A percentile compares a stretch with the other conserved stretches of the same genome.
These are phyloP conservation scores for Hemisphaericaspora lyxosophila DNA, from an alignment of 1,139 yeast species.

Conservation along the genomic window DNA sequence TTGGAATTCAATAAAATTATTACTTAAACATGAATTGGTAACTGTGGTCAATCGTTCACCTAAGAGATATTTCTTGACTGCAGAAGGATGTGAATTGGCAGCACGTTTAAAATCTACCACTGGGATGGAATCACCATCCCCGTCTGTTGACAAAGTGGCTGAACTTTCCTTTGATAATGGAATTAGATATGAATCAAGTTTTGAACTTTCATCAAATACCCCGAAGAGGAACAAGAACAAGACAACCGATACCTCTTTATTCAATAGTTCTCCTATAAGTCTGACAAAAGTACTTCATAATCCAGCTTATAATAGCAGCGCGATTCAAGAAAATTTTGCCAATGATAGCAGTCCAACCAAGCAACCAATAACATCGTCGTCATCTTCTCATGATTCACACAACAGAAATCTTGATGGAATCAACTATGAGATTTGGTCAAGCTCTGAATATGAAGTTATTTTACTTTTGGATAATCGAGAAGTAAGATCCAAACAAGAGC, in stretches of 20 bases:
- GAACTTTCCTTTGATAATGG: constrained; percentile 40
- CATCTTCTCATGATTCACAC: constrained; percentile 22
- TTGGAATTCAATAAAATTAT: constrained; percentile 70
- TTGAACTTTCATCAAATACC: constrained; percentile 10
- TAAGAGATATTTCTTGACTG: constrained; percentile 61
- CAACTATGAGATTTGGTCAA: constrained; percentile 40
- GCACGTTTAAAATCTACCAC: constrained; percentile 52
- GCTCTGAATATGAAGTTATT: constrained; percentile 52
- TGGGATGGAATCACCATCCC: constrained; percentile 17
- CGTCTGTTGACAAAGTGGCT: neutral
- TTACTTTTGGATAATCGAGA: constrained; percentile 83
- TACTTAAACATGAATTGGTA: constrained; percentile 64
- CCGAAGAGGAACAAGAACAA: neutral
- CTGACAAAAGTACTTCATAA: constrained; percentile 2
- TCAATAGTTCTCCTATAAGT: constrained; percentile 6
- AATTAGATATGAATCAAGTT: constrained; percentile 24
- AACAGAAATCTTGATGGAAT: constrained; percentile 23
- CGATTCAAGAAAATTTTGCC: constrained; percentile 6
- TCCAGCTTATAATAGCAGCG: constrained; percentile 9
- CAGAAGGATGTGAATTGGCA: constrained; percentile 70
- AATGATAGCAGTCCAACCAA: neutral
- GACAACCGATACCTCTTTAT: neutral
- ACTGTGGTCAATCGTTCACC: constrained; percentile 57
- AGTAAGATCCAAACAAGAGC: constrained; percentile 56
- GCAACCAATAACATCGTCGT: no score